Evolutionary conservation across 2,329 filamentous ascomycete genomes (phyloP).

Genomic region (Tolypocladium cylindrosporum): DNA sequence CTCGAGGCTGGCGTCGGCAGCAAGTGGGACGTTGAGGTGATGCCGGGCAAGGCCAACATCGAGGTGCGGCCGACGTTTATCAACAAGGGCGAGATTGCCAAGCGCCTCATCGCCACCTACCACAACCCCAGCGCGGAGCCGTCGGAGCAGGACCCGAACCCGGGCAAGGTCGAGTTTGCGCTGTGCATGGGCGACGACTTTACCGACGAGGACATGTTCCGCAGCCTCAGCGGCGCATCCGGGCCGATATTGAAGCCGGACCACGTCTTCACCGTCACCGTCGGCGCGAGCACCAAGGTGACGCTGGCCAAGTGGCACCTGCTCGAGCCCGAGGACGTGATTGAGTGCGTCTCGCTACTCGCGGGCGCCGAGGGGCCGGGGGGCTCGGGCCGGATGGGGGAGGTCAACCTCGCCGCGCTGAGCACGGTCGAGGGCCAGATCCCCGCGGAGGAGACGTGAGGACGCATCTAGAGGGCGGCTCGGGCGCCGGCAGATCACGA

Average conservation of each 20-base stretch:
- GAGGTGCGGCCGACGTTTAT: constrained; percentile 95
- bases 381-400: constrained; percentile 28
- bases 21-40: constrained; percentile 87
- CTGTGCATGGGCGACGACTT: constrained; percentile 92
- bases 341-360: constrained; percentile 54
- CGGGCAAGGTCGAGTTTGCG: constrained; percentile 66
- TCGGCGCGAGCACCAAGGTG: constrained; percentile 84
- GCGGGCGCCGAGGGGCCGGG: constrained; percentile 33
- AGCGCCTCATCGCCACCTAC: constrained; percentile 69
- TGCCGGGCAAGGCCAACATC: constrained; percentile 92
- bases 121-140: constrained; percentile 37
- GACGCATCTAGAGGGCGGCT: background rate
- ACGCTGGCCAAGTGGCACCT: constrained; percentile 87
- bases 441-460: constrained; percentile 18
- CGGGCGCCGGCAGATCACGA: background rate
- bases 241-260: constrained; percentile 43
- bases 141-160: constrained; percentile 28
- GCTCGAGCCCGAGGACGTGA: constrained; percentile 78
- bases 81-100: constrained; percentile 95
- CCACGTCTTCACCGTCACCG: constrained; percentile 81
- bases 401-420: constrained; percentile 46
- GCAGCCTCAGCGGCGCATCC: constrained; percentile 55
- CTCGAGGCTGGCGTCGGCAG: constrained; percentile 67
- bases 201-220: constrained; percentile 96
- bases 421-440: constrained; percentile 44